Evolutionary conservation across 176 grass and related monocot species (phyloP).

Genomic region (Triticum dicoccoides): DNA sequence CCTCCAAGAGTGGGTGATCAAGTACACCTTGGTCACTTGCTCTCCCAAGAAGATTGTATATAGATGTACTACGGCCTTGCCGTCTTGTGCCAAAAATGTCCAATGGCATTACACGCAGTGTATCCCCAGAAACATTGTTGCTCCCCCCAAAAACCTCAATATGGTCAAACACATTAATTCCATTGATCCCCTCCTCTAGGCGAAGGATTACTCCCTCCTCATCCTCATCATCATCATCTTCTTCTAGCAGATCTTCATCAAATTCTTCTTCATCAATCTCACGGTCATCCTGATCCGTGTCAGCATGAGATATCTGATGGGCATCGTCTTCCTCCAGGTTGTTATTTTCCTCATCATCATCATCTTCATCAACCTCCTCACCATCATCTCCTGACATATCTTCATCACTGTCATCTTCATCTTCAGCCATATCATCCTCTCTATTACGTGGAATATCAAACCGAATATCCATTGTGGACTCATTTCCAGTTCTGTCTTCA

Average conservation of each 20-base stretch:
- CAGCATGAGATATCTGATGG: constrained; percentile 84
- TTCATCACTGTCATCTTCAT: constrained; percentile 76
- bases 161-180: constrained; percentile 99
- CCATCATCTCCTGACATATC: constrained; percentile 78
- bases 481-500: constrained; percentile 72
- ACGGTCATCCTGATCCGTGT: constrained; percentile 93
- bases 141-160: constrained; percentile 87
- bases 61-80: constrained; percentile 89
- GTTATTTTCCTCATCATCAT: constrained; percentile 77
- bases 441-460: constrained; percentile 78
- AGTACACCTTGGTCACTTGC: constrained; percentile 62
- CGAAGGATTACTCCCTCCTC: constrained; percentile 94
- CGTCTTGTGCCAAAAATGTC: constrained; percentile 96
- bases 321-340: constrained; percentile 87
- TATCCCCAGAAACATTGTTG: constrained; percentile 69
- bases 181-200: constrained; percentile 93
- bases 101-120: constrained; percentile 90
- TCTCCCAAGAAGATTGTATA: constrained; percentile 96
- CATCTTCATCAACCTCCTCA: constrained; percentile 80
- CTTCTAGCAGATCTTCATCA: constrained; percentile 93
- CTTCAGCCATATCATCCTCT: constrained; percentile 87
- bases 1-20: constrained; percentile 93
- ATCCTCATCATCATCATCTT: constrained; percentile 92
- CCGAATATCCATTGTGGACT: constrained; percentile 90
- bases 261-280: constrained; percentile 99